phyloP scores from a whole-genome alignment of 352 stramenopile genomes.

The Pythium graminicola region DNA sequence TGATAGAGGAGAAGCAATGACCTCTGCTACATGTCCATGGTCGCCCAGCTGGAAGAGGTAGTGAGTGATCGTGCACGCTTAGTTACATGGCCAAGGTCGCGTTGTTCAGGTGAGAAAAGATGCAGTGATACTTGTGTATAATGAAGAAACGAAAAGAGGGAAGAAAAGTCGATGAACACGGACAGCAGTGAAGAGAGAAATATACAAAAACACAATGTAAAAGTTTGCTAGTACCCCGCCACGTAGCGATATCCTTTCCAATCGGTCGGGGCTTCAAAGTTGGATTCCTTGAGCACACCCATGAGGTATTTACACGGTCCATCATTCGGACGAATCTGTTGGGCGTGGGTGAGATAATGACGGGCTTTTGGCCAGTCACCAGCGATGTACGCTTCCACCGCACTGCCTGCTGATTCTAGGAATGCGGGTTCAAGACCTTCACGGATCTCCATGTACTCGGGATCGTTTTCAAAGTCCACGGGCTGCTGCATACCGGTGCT shows the following conservation, averaged over 20 bases:
- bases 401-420: slow-evolving; percentile 53
- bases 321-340: slow-evolving; percentile 77
- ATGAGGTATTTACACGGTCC: slow-evolving; percentile 89
- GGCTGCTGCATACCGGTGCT: slow-evolving; percentile 48
- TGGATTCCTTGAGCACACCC: slow-evolving; percentile 78
- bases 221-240: slow-evolving; percentile 47
- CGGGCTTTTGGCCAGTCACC: slow-evolving; percentile 69
- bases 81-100: not conserved
- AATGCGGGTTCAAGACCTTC: slow-evolving; percentile 76
- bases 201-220: slow-evolving; percentile 10
- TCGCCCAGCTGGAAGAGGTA: no score
- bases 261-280: slow-evolving; percentile 81
- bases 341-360: slow-evolving; percentile 65
- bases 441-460: slow-evolving; percentile 79
- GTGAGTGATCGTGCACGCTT: no score
- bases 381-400: slow-evolving; percentile 68
- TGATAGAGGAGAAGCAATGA: slow-evolving; percentile 6
- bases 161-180: not conserved
- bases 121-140: not conserved
- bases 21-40: no score
- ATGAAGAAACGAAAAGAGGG: not conserved
- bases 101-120: not conserved
- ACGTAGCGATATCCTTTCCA: slow-evolving; percentile 91
- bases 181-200: slow-evolving; percentile 5
- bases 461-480: slow-evolving; percentile 79